Evolutionary conservation across 352 stramenopile species (phyloP).

Genomic region (Pythium sp.): DNA sequence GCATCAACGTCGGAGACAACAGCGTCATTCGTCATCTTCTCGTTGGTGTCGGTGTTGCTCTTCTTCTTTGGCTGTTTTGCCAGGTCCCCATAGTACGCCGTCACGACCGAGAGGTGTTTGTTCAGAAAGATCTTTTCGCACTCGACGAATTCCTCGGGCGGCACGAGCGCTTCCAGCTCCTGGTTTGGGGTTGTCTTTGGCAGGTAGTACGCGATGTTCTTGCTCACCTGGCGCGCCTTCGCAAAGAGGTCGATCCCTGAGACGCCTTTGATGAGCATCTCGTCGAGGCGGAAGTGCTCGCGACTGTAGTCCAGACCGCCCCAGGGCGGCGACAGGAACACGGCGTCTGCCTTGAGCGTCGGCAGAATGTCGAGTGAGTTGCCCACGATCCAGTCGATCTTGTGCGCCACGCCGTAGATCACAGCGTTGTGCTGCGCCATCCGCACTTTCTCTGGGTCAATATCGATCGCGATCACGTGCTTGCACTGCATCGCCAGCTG

Average conservation of each 20-base stretch:
- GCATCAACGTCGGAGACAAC: no score
- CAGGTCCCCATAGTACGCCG: constrained; percentile 77
- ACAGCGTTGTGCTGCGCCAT: constrained; percentile 89
- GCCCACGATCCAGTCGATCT: constrained; percentile 91
- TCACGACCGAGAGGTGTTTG: constrained; percentile 77
- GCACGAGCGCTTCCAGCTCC: constrained; percentile 51
- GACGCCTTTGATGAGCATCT: constrained; percentile 63
- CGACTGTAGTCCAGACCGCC: constrained; percentile 78
- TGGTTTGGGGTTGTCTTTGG: constrained; percentile 57
- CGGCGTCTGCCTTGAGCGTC: constrained; percentile 70
- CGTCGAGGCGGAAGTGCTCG: constrained; percentile 48
- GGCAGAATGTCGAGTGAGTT: constrained; percentile 83
- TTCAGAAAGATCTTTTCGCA: constrained; percentile 83
- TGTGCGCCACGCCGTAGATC: constrained; percentile 89
- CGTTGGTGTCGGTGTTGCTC: no score
- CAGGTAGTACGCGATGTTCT: constrained; percentile 84
- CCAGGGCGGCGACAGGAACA: constrained; percentile 93
- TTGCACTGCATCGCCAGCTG: constrained; percentile 88
- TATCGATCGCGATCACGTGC: constrained; percentile 91
- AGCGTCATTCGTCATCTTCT: no score
- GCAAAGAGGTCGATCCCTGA: constrained; percentile 66
- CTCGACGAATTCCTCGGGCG: constrained; percentile 48
- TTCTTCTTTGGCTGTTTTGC: constrained; percentile 4
- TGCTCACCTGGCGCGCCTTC: constrained; percentile 49
- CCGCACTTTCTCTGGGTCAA: constrained; percentile 86